Conservation (phyloP, 106 monocot species). For the Narthecium ossifragum region DNA sequence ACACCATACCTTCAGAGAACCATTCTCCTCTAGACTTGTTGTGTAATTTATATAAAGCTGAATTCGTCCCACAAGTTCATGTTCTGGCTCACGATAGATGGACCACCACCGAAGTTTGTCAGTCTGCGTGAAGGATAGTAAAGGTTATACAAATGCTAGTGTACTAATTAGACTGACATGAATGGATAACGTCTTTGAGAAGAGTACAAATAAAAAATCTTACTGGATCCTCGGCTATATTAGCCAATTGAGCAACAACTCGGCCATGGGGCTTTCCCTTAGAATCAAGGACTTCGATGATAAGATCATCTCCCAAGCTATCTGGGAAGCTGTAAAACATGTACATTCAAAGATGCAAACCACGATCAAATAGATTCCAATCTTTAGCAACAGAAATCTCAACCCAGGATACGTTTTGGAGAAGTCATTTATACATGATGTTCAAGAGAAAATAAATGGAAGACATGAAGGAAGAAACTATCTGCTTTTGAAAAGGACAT, state of each 20-base stretch:
- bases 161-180: constrained; percentile 4
- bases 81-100: constrained; percentile 81
- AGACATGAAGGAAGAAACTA: too few relatives aligned
- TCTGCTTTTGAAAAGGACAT: too few relatives aligned
- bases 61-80: constrained; percentile 86
- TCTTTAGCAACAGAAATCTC: too few relatives aligned
- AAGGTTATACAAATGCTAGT: too few relatives aligned
- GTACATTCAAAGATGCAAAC: neutral
- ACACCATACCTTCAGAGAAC: constrained; percentile 44
- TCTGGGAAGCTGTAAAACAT: constrained; percentile 77
- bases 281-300: constrained; percentile 84
- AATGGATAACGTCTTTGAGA: neutral
- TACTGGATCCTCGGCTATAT: constrained; percentile 75
- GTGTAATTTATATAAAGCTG: constrained; percentile 75
- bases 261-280: constrained; percentile 67
- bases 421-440: too few relatives aligned
- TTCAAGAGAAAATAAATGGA: neutral
- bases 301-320: constrained; percentile 90
- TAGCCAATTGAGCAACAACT: constrained; percentile 81
- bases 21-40: constrained; percentile 59
- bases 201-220: constrained; percentile 9
- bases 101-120: constrained; percentile 93
- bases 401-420: too few relatives aligned
- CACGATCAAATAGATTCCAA: neutral
- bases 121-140: constrained; percentile 37